phyloP scores from a whole-genome alignment of 2,329 filamentous ascomycete species.

The Xylariaceae sp. region DNA sequence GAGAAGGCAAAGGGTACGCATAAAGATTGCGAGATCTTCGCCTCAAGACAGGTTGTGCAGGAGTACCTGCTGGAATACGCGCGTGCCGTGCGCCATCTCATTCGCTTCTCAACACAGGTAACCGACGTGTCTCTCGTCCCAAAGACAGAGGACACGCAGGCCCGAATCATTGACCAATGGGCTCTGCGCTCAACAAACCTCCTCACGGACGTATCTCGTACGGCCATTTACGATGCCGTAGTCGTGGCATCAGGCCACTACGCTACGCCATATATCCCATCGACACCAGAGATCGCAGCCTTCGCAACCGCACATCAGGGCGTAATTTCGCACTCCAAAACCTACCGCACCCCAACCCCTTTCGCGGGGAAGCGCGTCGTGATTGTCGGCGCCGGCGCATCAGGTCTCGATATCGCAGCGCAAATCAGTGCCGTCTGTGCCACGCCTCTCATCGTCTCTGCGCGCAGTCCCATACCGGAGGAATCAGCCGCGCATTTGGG shows the following conservation, averaged over 20 bases:
- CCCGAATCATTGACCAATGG: slow-evolving; percentile 49
- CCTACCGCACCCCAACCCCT: slow-evolving; percentile 61
- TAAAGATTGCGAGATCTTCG: slow-evolving; percentile 61
- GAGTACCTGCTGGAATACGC: slow-evolving; percentile 71
- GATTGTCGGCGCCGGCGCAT: slow-evolving; percentile 78
- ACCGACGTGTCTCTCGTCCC: slow-evolving; percentile 39
- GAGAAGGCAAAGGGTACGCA: slow-evolving; percentile 10
- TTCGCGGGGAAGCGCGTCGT: slow-evolving; percentile 70
- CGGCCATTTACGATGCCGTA: slow-evolving; percentile 63
- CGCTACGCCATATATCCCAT: slow-evolving; percentile 62
- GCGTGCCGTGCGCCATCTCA: slow-evolving; percentile 57
- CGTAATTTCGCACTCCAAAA: slow-evolving; percentile 69
- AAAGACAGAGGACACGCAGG: background rate
- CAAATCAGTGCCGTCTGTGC: slow-evolving; percentile 63
- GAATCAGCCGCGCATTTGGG: slow-evolving; percentile 39
- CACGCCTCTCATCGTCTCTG: slow-evolving; percentile 60
- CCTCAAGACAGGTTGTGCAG: slow-evolving; percentile 63
- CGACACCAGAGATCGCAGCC: slow-evolving; percentile 47
- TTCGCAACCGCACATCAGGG: slow-evolving; percentile 58
- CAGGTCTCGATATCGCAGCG: slow-evolving; percentile 73
- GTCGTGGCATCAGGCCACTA: slow-evolving; percentile 74
- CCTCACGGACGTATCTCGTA: slow-evolving; percentile 35
- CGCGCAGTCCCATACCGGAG: slow-evolving; percentile 44
- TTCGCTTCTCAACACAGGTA: slow-evolving; percentile 68
- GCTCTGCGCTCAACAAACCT: slow-evolving; percentile 51